phyloP scores from a whole-genome alignment of 2,329 filamentous ascomycete genomes.

The Alternaria infectoria region DNA sequence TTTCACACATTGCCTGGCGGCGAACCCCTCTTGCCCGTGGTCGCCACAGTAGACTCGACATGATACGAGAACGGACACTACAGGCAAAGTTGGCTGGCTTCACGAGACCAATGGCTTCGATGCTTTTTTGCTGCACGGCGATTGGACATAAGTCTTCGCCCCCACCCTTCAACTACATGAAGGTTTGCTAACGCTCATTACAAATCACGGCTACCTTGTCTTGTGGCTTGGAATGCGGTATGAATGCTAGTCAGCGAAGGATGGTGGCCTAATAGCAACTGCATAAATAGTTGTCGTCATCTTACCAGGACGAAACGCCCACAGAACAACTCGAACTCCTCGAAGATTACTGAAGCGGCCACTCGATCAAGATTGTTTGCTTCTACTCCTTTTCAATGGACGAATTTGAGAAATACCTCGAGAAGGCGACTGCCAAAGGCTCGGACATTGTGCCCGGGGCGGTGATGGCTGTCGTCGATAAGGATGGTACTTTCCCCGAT shows the following conservation, averaged over 20 bases:
- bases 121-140: not conserved
- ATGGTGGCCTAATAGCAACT: not conserved
- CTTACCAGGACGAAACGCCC: not conserved
- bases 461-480: conserved; percentile 27
- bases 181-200: not conserved
- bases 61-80: not conserved
- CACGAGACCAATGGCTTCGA: not conserved
- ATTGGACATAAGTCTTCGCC: not conserved
- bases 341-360: not conserved
- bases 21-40: not conserved
- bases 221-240: not conserved
- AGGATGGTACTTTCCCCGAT: conserved; percentile 13
- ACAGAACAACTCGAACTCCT: not conserved
- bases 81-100: not conserved
- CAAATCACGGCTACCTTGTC: not conserved
- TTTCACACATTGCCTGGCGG: not conserved
- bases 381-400: conserved; percentile 19
- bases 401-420: conserved; percentile 34
- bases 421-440: conserved; percentile 22
- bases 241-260: not conserved
- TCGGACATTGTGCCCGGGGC: conserved; percentile 25
- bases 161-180: not conserved
- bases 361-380: not conserved
- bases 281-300: not conserved
- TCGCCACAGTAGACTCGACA: not conserved